Evolutionary conservation across 2,329 filamentous ascomycete species (phyloP).

Genomic region (Coniochaeta ligniaria): DNA sequence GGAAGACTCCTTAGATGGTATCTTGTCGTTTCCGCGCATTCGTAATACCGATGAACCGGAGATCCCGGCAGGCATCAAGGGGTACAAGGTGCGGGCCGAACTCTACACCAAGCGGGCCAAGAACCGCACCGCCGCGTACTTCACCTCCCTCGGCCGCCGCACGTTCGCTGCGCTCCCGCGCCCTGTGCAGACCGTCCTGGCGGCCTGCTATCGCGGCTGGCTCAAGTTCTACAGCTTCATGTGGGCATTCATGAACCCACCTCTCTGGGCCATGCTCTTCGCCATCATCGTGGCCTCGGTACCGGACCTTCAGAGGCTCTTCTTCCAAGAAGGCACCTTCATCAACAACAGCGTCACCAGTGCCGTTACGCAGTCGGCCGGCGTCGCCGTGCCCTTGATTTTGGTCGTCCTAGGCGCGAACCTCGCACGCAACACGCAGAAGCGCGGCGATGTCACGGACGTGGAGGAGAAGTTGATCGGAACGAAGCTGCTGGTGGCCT

Average conservation of each 20-base stretch:
- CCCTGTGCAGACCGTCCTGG: constrained; percentile 29
- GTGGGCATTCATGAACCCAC: constrained; percentile 97
- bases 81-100: constrained; percentile 29
- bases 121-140: constrained; percentile 10
- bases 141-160: constrained; percentile 12
- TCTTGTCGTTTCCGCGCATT: constrained; percentile 57
- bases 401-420: constrained; percentile 93
- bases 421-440: constrained; percentile 82
- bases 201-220: constrained; percentile 22
- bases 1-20: constrained; percentile 38
- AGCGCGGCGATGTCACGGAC: constrained; percentile 54
- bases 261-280: constrained; percentile 91
- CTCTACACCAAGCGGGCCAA: constrained; percentile 21
- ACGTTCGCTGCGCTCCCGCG: constrained; percentile 31
- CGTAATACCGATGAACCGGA: constrained; percentile 33
- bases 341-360: constrained; percentile 88
- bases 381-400: constrained; percentile 91
- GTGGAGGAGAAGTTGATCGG: constrained; percentile 63
- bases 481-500: constrained; percentile 76
- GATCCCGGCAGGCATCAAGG: constrained; percentile 31
- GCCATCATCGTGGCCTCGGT: constrained; percentile 89
- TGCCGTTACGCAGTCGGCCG: constrained; percentile 76
- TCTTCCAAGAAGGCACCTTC: constrained; percentile 86
- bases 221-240: constrained; percentile 54
- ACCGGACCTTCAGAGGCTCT: constrained; percentile 71